A percentile compares a stretch with the other conserved stretches of the same genome.
phyloP scores from a whole-genome alignment of 306 rosid species.

The Cajanus cajan region DNA sequence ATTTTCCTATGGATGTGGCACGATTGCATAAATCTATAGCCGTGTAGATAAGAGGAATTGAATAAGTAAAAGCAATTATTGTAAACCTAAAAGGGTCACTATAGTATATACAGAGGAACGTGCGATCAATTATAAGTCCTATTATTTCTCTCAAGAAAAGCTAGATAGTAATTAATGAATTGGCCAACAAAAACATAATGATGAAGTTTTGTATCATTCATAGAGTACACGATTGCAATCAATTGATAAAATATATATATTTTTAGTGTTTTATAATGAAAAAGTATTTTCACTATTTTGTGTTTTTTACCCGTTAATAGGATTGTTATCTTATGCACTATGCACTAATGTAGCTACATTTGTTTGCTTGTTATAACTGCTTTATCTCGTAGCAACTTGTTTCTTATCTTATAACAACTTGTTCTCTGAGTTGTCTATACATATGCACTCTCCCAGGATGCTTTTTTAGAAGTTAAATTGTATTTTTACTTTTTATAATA shows the following conservation, averaged over 20 bases:
- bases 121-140: slow-evolving; percentile 23
- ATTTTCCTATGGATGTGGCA: not conserved
- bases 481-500: too few species aligned
- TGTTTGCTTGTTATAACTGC: too few species aligned
- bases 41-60: not conserved
- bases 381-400: too few species aligned
- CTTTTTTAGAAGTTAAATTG: too few species aligned
- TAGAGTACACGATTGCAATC: not conserved
- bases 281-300: not conserved
- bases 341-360: too few species aligned
- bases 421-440: too few species aligned
- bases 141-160: not conserved
- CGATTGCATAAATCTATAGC: not conserved
- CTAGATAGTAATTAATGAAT: not conserved
- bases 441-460: too few species aligned
- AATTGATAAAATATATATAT: not conserved
- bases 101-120: not conserved
- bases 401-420: too few species aligned
- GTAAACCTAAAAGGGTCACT: not conserved
- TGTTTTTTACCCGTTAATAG: too few species aligned
- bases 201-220: not conserved
- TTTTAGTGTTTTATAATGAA: not conserved
- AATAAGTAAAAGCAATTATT: not conserved
- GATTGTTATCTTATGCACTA: too few species aligned
- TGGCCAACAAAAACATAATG: not conserved